Evolutionary conservation across 257 asterid species (phyloP), one percentile per base, ranked within the genome.

Genomic region (Fraxinus cuspidata): DNA sequence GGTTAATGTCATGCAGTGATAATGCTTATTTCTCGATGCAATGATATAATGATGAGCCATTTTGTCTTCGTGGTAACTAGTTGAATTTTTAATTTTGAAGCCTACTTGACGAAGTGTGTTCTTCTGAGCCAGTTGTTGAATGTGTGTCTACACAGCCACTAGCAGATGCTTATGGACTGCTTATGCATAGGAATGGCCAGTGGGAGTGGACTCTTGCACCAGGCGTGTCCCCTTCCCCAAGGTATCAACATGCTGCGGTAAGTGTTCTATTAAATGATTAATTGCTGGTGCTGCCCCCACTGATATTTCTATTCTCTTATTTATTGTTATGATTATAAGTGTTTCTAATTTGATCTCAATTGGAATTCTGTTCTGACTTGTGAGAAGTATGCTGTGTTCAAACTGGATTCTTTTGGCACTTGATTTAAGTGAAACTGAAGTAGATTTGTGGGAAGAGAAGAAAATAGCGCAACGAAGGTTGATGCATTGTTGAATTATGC

Each of bases 151-250:
- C 82, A 77, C 90, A 93, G 98, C 96, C 97, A 28, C 84, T 92
- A 81, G 89, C 92, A 81, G 98, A 93, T 91, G 97, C 99, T 80
- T 96, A 93, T 82, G 98, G 98, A 83, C 85, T 96, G 86, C 98
- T 96, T 78, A 92, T 93, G 99, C 99, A 96, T 85, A 91, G 99
- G 85, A 96, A 88, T 87, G 98, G 97, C 58, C 86, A 87, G 74
- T 96, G 99, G 99, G 99, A 93, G 83, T 96, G 99, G 99, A 96
- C 99, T 83, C 97, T 89, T 79, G 99, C 99, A 67, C 99, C 99
- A 56, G 99, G 99, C 77, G 97, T 93, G 67, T 92, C 99, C 75
- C 98, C 99, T 81, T 90, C 99, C 2, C 82, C 98, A 27, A 91
- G 98, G 82, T 93, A 95, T 88, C 97, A 95, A 83, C 99, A 95